Base-by-base conservation (phyloP, 768 basidiomycete genomes). In the Favolaschia claudopus region DNA sequence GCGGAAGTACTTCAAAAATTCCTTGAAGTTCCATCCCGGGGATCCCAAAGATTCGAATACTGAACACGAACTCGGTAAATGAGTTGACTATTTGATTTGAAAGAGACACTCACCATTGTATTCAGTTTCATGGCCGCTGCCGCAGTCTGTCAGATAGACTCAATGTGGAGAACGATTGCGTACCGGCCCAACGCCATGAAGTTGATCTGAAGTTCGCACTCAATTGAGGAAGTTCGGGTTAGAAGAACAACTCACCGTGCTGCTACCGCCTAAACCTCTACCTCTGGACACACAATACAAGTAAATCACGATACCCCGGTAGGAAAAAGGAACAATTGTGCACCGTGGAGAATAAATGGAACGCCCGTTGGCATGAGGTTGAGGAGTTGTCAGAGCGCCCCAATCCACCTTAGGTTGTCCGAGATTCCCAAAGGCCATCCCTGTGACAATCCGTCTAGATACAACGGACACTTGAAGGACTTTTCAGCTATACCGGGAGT, bases 361-460 rank as follows among this genome's bases (percentile, higher is more conserved):
- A 25, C 48, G 50, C 15, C 47, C 53, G 14, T 55, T 57, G 15
- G 53, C 54, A 24, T 57, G 28, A 28, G 49, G 31, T 39, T 65
- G 63, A 10, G 63, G 61, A 5, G 49, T 32, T 20, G 51, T 58
- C 9, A 27, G 31, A 36, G 63, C 65, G 1, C 36, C 60, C 68
- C 66, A 67, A 31, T 67, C 58, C 17, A 51, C 45, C 13, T 61
- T 52, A 12, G 56, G 51, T 51, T 5, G 58, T 65, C 65, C 70
- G 59, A 38, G 2, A 20, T 39, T 68, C 48, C 20, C 65, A 56
- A 6, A 63, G 55, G 19, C 58, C 19, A 55, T 57, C 36, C 73
- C 69, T 63, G n/a, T n/a, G n/a, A n/a, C n/a, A n/a, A 39, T 12
- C 4, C 17, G 27, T 29, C 2, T 3, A 24, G 42, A 44, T 28